Conservation (phyloP, 2,329 filamentous ascomycete species). For the Pestalotiopsis sp. region DNA sequence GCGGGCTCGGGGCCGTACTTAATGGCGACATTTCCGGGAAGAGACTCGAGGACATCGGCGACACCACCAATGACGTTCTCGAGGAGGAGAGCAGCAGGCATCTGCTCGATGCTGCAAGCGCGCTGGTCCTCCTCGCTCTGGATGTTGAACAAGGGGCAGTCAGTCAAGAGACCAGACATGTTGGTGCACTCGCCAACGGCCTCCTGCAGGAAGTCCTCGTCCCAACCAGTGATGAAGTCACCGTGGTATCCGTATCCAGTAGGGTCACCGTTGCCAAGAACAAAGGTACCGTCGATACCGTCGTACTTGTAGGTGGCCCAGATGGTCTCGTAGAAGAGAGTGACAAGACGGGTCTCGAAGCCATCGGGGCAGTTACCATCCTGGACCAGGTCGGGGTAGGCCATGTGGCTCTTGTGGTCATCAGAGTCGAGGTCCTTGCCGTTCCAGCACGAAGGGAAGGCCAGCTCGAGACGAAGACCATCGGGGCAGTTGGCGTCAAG, state of each 20-base stretch:
- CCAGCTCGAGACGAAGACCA: constrained; percentile 79
- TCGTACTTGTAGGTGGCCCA: constrained; percentile 72
- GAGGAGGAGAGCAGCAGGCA: constrained; percentile 50
- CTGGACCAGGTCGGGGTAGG: constrained; percentile 77
- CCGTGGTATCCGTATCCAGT: constrained; percentile 77
- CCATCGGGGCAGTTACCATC: constrained; percentile 73
- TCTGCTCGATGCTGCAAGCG: constrained; percentile 62
- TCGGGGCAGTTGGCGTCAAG: constrained; percentile 81
- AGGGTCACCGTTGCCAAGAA: constrained; percentile 77
- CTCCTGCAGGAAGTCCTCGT: constrained; percentile 65
- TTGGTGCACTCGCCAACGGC: constrained; percentile 79
- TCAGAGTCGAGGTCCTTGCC: constrained; percentile 60
- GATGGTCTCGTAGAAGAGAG: constrained; percentile 85
- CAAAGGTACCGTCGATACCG: constrained; percentile 66
- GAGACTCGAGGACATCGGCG: constrained; percentile 45
- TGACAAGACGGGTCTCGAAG: constrained; percentile 68
- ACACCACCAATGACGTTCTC: constrained; percentile 55
- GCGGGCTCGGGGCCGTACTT: constrained; percentile 29
- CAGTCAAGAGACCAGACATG: constrained; percentile 65
- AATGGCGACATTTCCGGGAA: constrained; percentile 67
- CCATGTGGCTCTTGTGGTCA: constrained; percentile 68
- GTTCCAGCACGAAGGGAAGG: constrained; percentile 91
- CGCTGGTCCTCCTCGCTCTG: constrained; percentile 56
- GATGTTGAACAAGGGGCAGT: constrained; percentile 75
- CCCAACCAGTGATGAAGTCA: constrained; percentile 83